These are phyloP conservation scores for Wickerhamiella musiphila DNA, from an alignment of 805 yeast genomes.

Conservation along the genomic window DNA sequence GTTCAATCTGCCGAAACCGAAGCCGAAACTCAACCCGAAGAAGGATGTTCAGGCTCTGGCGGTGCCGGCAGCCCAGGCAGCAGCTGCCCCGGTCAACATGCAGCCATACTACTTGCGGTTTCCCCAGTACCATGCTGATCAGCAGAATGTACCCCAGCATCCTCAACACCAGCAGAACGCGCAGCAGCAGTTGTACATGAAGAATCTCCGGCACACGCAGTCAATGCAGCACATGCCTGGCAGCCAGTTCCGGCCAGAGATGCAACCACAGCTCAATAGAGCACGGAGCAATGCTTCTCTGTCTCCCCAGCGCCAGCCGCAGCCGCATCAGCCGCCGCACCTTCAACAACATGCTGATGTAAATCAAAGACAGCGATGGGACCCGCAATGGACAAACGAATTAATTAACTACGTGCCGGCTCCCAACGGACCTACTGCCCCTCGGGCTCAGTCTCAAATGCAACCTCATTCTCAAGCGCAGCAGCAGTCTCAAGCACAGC, in stretches of 20 bases:
- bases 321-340: constrained; percentile 1
- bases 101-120: constrained; percentile 1
- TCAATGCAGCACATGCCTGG: no score
- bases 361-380: background rate
- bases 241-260: no score
- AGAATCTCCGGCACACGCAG: no score
- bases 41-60: constrained; percentile 2
- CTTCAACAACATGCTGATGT: background rate
- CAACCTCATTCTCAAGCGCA: no score
- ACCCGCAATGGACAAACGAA: background rate
- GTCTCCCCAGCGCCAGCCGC: no score
- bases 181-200: no score
- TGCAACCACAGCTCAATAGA: no score
- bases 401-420: background rate
- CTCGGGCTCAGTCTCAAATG: no score
- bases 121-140: background rate
- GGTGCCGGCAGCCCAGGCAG: background rate
- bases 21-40: background rate
- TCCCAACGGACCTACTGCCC: background rate
- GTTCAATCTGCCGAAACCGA: constrained; percentile 9
- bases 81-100: constrained; percentile 1
- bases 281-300: no score
- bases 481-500: no score
- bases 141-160: background rate
- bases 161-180: background rate